Evolutionary conservation across 2,329 filamentous ascomycete species (phyloP).

Genomic region (Rhynchosporium graminicola): DNA sequence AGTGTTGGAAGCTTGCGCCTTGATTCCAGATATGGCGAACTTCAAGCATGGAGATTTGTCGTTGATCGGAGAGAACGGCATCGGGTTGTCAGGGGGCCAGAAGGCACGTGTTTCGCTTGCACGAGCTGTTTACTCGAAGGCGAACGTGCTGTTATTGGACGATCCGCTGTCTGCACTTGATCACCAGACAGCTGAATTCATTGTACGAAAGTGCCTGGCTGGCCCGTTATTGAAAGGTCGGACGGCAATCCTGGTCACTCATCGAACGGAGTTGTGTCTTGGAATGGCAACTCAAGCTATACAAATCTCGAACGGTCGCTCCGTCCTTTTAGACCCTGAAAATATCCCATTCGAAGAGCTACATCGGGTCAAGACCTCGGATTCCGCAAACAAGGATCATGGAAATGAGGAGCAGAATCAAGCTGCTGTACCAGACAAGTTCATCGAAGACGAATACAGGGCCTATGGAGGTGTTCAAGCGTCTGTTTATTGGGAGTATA

Average conservation of each 20-base stretch:
- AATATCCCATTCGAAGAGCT: slow-evolving; percentile 34
- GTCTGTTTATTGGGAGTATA: slow-evolving; percentile 80
- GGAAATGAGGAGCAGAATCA: slow-evolving; percentile 40
- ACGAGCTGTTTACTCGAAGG: slow-evolving; percentile 58
- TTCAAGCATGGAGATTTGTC: slow-evolving; percentile 66
- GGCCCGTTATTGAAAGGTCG: slow-evolving; percentile 56
- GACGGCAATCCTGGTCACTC: slow-evolving; percentile 61
- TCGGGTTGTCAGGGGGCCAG: slow-evolving; percentile 61
- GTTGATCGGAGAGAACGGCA: slow-evolving; percentile 61
- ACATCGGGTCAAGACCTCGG: slow-evolving; percentile 27
- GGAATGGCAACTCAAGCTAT: slow-evolving; percentile 74
- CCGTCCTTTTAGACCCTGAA: slow-evolving; percentile 33
- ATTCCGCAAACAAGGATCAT: slow-evolving; percentile 32
- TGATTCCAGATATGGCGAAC: slow-evolving; percentile 60
- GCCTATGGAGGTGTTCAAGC: slow-evolving; percentile 74
- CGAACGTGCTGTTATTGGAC: slow-evolving; percentile 56
- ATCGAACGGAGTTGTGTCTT: slow-evolving; percentile 69
- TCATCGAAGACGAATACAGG: slow-evolving; percentile 76
- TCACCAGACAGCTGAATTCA: slow-evolving; percentile 63
- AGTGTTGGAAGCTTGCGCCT: slow-evolving; percentile 65
- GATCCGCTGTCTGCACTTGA: slow-evolving; percentile 62
- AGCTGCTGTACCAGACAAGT: slow-evolving; percentile 65
- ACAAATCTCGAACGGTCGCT: slow-evolving; percentile 64
- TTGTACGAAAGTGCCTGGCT: slow-evolving; percentile 57
- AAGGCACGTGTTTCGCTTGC: slow-evolving; percentile 62